These are phyloP conservation scores for Apophysomyces sp. DNA, from an alignment of 371 early-diverging fungal species.

Conservation along the genomic window DNA sequence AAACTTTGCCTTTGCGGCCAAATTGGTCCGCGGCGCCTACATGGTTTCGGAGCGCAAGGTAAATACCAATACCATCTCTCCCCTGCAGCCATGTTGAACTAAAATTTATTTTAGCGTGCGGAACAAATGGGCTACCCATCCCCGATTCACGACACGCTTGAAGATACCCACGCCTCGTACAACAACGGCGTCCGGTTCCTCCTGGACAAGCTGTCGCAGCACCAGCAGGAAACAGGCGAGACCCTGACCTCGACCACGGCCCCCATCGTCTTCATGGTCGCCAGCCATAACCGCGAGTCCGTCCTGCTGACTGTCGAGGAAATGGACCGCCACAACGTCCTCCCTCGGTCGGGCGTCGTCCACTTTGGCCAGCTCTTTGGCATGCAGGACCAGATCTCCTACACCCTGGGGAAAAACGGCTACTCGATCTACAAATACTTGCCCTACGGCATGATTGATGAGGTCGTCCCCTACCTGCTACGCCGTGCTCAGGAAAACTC, in stretches of 20 bases:
- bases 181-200: constrained; percentile 78
- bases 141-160: constrained; percentile 82
- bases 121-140: constrained; percentile 62
- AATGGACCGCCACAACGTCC: constrained; percentile 63
- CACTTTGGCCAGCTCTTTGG: constrained; percentile 93
- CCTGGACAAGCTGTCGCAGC: constrained; percentile 51
- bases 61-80: constrained; percentile 1
- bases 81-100: background rate
- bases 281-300: constrained; percentile 90
- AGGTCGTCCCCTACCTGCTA: constrained; percentile 92
- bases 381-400: constrained; percentile 85
- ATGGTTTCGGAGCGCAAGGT: constrained; percentile 83
- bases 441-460: constrained; percentile 82
- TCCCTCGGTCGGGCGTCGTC: constrained; percentile 65
- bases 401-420: constrained; percentile 73
- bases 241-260: constrained; percentile 32
- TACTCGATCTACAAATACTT: constrained; percentile 89
- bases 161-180: constrained; percentile 85
- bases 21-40: constrained; percentile 93
- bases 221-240: constrained; percentile 24
- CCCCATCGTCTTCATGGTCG: constrained; percentile 80
- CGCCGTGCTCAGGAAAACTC: constrained; percentile 96
- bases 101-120: constrained; percentile 52
- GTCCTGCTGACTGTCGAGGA: constrained; percentile 65
- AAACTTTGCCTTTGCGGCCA: constrained; percentile 79